phyloP scores from a whole-genome alignment of 2,329 filamentous ascomycete species.

The Talaromyces sp. region DNA sequence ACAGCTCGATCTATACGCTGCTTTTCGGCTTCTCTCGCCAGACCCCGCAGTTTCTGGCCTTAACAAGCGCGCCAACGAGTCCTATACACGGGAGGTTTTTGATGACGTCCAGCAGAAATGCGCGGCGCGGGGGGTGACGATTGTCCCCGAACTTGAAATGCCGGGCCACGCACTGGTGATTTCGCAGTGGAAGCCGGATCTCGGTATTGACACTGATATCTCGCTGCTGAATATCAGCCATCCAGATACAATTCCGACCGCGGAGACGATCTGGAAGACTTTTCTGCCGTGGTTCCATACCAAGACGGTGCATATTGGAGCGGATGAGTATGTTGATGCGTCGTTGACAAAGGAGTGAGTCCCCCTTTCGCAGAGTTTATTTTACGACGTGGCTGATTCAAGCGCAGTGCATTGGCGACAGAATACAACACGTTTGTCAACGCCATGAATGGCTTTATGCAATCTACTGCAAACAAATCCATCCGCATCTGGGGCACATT shows the following conservation, averaged over 20 bases:
- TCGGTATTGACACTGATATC: conserved; percentile 42
- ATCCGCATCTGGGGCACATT: conserved; percentile 54
- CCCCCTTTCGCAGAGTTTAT: not conserved
- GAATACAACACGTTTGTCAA: conserved; percentile 54
- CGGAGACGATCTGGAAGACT: conserved; percentile 48
- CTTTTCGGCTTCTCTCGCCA: conserved; percentile 51
- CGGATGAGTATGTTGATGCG: conserved; percentile 48
- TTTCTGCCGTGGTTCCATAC: conserved; percentile 55
- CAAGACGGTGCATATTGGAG: conserved; percentile 54
- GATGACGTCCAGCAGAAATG: conserved; percentile 48
- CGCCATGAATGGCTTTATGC: conserved; percentile 45
- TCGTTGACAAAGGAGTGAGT: conserved; percentile 10
- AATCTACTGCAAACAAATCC: conserved; percentile 32
- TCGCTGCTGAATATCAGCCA: conserved; percentile 51
- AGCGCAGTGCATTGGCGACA: conserved; percentile 31
- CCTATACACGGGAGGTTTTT: conserved; percentile 47
- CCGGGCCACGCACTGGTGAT: conserved; percentile 53
- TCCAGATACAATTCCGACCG: conserved; percentile 48
- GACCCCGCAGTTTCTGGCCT: conserved; percentile 45
- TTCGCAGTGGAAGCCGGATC: conserved; percentile 53
- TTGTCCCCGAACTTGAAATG: conserved; percentile 55
- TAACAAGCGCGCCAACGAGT: conserved; percentile 49
- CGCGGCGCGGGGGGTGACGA: conserved; percentile 49
- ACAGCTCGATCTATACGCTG: conserved; percentile 45
- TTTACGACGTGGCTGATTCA: not conserved